Evolutionary conservation across 768 basidiomycete genomes (phyloP), one percentile per base, ranked within the genome.

Genomic region (Chiua virens): DNA sequence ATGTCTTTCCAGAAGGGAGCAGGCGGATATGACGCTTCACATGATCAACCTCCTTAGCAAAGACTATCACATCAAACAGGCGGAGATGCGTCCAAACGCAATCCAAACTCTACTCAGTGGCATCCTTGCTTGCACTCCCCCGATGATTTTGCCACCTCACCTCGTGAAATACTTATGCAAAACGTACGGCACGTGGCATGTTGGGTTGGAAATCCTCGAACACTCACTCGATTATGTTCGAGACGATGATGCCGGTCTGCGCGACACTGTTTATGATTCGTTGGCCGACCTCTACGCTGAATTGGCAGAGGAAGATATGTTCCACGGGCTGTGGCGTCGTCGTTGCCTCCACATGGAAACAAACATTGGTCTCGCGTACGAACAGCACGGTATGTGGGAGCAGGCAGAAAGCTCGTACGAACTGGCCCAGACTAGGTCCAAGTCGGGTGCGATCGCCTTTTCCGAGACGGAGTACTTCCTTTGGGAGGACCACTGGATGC

Each of bases 401-500:
- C 86, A 94, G 61, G 94, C 97, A 0, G 82, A 89, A 35, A 82
- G 77, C 53, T 80, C 86, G 36, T 98, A 99, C 69, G 97, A 99
- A 70, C 73, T 75, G 22, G 97, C 95, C 1, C 95, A 98, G 70
- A 85, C 76, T 57, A 90, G 86, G 68, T 87, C 93, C 8, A 79
- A 93, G 41, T 76, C 81, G 4, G 92, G 92, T 5, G 73, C 80
- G 7, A 83, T 97, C 47, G 85, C 94, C 2, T 98, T 95, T 73
- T 87, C 89, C 13, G 97, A 99, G 68, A 78, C 88, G 2, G 97
- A 99, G 68, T 98, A 95, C 67, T 93, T 90, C 61, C 75, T 99
- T 18, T 99, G 97, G 97, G 97, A 99, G 62, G 97, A 99, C 66
- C 97, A 99, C 67, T 99, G 97, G 96, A 89, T 99, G 52, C 73